These are phyloP conservation scores for Fusarium sulawesiense DNA, from an alignment of 2,329 filamentous ascomycete species.

Conservation along the genomic window DNA sequence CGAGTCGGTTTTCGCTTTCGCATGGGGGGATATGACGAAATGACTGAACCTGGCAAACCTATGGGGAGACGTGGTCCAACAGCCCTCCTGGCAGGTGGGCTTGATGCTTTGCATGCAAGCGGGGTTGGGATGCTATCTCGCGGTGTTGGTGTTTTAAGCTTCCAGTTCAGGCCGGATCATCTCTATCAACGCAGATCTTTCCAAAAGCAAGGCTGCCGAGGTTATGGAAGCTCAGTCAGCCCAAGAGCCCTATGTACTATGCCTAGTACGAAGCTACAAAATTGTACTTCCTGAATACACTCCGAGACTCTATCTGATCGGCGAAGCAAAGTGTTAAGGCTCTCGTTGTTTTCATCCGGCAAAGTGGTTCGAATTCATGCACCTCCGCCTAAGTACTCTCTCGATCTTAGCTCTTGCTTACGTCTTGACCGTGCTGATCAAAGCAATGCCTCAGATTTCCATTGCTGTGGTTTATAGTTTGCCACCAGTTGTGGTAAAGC, in stretches of 20 bases:
- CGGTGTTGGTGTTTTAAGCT: not conserved
- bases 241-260: not conserved
- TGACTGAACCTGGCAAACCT: not conserved
- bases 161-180: conserved; percentile 10
- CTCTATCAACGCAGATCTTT: conserved; percentile 34
- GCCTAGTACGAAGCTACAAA: not conserved
- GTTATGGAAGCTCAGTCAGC: conserved; percentile 11
- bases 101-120: conserved; percentile 25
- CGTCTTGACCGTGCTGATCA: not conserved
- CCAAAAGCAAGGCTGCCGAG: conserved; percentile 33
- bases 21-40: not conserved
- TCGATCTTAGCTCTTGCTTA: conserved; percentile 13
- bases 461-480: not conserved
- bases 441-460: not conserved
- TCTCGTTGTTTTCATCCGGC: not conserved
- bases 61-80: conserved; percentile 8
- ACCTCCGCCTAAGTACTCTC: not conserved
- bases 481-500: not conserved
- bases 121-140: conserved; percentile 10
- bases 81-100: conserved; percentile 10
- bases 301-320: not conserved
- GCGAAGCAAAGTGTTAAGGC: not conserved
- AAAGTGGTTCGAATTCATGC: not conserved
- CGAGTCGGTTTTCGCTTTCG: conserved; percentile 18
- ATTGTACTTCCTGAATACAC: not conserved